A percentile compares a stretch with the other conserved stretches of the same genome.
phyloP scores from a whole-genome alignment of 179 eudicot species.

The Spinacia oleracea region DNA sequence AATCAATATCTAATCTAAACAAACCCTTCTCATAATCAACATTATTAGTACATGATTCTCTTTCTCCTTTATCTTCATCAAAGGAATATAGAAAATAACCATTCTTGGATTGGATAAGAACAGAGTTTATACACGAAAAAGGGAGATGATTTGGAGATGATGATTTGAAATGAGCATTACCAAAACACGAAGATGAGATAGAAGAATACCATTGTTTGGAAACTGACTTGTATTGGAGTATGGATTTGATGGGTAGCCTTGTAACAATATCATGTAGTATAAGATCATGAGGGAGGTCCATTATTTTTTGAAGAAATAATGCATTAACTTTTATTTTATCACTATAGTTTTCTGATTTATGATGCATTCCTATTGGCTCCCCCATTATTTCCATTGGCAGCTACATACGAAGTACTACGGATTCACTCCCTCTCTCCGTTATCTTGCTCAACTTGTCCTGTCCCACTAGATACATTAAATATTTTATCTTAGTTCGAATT shows the following conservation, averaged over 20 bases:
- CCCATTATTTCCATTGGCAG: constrained; percentile 13
- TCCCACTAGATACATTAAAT: neutral
- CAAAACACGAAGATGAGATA: constrained; percentile 32
- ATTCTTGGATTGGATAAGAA: constrained; percentile 21
- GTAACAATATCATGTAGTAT: constrained; percentile 18
- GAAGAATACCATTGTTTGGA: constrained; percentile 35
- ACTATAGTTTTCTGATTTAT: neutral
- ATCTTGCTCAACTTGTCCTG: constrained; percentile 22
- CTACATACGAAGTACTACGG: neutral
- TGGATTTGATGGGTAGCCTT: constrained; percentile 30
- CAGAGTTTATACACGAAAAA: constrained; percentile 1
- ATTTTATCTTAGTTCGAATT: neutral
- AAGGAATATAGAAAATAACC: constrained; percentile 20
- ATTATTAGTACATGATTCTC: neutral
- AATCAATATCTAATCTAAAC: constrained; percentile 18
- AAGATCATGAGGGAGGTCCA: constrained; percentile 32
- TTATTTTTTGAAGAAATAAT: constrained; percentile 16
- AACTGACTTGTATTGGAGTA: constrained; percentile 24
- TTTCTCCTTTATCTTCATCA: constrained; percentile 4
- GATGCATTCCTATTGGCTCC: constrained; percentile 6
- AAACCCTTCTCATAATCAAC: constrained; percentile 20
- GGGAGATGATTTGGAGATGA: constrained; percentile 1
- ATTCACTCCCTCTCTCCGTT: constrained; percentile 14
- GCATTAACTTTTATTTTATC: constrained; percentile 12
- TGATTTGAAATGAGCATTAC: constrained; percentile 17